Conservation (phyloP, 371 early-diverging fungal genomes). For the Haplosporangium sp. region DNA sequence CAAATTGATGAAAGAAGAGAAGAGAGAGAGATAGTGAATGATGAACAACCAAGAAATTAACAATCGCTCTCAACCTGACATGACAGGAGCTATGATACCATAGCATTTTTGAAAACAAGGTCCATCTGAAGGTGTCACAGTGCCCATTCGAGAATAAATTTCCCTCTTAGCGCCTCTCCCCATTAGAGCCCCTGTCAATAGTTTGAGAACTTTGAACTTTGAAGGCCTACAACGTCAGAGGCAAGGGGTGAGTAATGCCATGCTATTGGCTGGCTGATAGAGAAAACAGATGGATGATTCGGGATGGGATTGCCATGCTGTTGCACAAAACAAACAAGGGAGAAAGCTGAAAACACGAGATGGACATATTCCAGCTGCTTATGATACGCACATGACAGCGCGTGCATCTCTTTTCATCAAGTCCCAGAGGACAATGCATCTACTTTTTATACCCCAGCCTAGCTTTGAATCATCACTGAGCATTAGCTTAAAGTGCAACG, state of each 20-base stretch:
- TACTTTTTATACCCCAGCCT: neutral
- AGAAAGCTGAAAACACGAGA: neutral
- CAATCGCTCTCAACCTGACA: constrained; percentile 25
- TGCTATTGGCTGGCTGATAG: neutral
- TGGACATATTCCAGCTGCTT: neutral
- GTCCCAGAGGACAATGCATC: neutral
- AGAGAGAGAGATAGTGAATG: constrained; percentile 9
- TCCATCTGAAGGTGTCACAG: neutral
- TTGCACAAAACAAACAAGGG: constrained; percentile 24
- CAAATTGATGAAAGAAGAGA: neutral
- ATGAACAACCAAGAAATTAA: neutral
- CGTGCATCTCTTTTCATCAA: neutral
- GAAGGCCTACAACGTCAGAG: neutral
- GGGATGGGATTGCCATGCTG: constrained; percentile 29
- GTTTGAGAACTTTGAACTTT: neutral
- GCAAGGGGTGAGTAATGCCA: neutral
- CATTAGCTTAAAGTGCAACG: no score
- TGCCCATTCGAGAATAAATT: constrained; percentile 3
- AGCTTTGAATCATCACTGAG: neutral
- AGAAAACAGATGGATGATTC: constrained; percentile 1
- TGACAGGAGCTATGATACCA: constrained; percentile 12
- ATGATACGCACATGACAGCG: constrained; percentile 5
- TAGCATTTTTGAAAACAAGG: neutral
- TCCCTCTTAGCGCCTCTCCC: constrained; percentile 2
- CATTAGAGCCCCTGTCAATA: constrained; percentile 2